These are phyloP conservation scores for Moelleriella libera DNA, from an alignment of 2,329 filamentous ascomycete genomes.

Conservation along the genomic window DNA sequence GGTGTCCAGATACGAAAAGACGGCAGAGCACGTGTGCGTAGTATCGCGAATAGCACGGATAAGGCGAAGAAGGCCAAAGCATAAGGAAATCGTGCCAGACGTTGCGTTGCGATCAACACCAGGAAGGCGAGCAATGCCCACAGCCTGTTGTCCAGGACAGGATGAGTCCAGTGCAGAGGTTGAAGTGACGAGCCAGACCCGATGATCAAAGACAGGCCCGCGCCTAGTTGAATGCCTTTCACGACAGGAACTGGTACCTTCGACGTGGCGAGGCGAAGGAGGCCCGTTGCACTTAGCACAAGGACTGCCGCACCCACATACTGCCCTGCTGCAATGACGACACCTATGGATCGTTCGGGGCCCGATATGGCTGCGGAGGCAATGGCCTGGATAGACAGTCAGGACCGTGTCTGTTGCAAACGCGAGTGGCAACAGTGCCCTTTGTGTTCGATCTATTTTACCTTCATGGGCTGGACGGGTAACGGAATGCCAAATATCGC, in stretches of 20 bases:
- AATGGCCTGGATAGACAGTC: conserved; percentile 44
- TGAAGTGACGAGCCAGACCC: conserved; percentile 57
- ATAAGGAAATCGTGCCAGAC: conserved; percentile 57
- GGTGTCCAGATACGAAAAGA: conserved; percentile 42
- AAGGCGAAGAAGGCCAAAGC: conserved; percentile 58
- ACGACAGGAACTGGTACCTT: conserved; percentile 75
- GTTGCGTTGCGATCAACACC: conserved; percentile 53
- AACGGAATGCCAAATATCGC: conserved; percentile 74
- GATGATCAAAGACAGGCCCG: conserved; percentile 69
- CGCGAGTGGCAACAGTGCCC: background rate
- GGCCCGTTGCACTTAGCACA: conserved; percentile 62
- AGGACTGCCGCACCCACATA: conserved; percentile 63
- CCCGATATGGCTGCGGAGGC: conserved; percentile 75
- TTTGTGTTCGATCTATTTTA: conserved; percentile 8
- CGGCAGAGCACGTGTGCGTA: conserved; percentile 5
- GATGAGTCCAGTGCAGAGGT: conserved; percentile 52
- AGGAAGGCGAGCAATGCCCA: conserved; percentile 66
- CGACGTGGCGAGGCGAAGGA: conserved; percentile 60
- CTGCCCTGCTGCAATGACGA: conserved; percentile 64
- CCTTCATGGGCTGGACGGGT: conserved; percentile 80
- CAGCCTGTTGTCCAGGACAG: conserved; percentile 62
- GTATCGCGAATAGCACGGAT: conserved; percentile 50
- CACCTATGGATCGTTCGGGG: conserved; percentile 29
- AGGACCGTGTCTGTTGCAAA: background rate
- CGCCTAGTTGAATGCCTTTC: conserved; percentile 89